Base-by-base conservation (phyloP, 495 filamentous ascomycete species). In the Penicillium dipodomyicola region DNA sequence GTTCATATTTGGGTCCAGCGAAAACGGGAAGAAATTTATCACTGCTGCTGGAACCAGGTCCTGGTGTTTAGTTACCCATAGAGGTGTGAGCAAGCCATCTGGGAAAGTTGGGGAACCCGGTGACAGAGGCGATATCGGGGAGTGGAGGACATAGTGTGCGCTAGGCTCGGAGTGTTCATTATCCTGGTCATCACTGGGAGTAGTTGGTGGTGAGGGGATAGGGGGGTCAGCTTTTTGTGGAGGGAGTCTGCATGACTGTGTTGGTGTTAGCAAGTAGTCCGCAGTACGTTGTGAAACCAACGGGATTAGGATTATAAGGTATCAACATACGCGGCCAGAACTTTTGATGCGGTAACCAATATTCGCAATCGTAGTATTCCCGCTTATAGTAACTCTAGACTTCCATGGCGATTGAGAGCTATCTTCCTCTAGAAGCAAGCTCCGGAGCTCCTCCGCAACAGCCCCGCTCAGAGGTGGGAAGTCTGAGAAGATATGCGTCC, bases 31-130 rank as follows among this genome's bases (percentile, higher is more conserved):
- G 77, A 90, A 90, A 58, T 87, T 85, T 35, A 95, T 77, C 51
- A 87, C 84, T n/a, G 88, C 82, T 40, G 90, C 85, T 1, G 92
- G 92, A 35, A 97, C 75, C 6, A 89, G 76, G 8, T 85, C 72
- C 60, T 96, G 91, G 68, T 96, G 92, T 67, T 96, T 97, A 37
- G 81, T 81, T 17, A 91, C 74, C 92, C 92, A 97, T 51, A 84
- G 72, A 4, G 87, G 80, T 32, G 89, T 84, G 67, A 97, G 84
- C 37, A 96, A 67, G 5, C 92, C 92, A 76, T 96, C 92, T 17
- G 92, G 91, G 58, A 89, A 96, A 14, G 92, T 81, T 3, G 84
- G 79, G 0, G 91, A 94, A 25, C 81, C 78, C 3, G 91, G 90
- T 19, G 88, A 90, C 50, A 96, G 77, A 7, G 92, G 92, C 6